These are phyloP conservation scores for Polyporus arcularius DNA, from an alignment of 768 basidiomycete species.

Conservation along the genomic window DNA sequence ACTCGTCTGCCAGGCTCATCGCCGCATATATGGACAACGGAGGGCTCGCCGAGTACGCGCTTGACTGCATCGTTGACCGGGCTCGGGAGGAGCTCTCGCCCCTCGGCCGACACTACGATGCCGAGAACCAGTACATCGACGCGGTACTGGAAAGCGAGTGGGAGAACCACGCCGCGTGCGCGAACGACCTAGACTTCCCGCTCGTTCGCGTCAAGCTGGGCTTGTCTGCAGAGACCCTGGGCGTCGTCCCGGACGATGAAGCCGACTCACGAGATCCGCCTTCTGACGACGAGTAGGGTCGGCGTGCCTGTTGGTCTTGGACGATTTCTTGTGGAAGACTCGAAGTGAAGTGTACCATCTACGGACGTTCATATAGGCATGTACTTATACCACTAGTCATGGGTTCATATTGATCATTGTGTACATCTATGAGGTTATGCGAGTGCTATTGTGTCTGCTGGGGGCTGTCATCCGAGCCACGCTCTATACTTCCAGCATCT, in stretches of 20 bases:
- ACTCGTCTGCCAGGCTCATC: conserved; percentile 11
- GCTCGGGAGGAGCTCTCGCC: conserved; percentile 29
- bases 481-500: no score
- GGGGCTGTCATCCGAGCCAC: no score
- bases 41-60: conserved; percentile 30
- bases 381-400: no score
- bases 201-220: conserved; percentile 31
- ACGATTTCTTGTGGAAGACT: no score
- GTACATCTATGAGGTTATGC: no score
- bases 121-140: conserved; percentile 23
- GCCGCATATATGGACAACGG: conserved; percentile 28
- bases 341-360: no score
- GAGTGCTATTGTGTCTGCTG: no score
- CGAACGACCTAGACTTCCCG: conserved; percentile 34
- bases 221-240: conserved; percentile 19
- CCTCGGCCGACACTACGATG: conserved; percentile 27
- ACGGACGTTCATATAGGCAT: no score
- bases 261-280: not conserved
- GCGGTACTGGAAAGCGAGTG: conserved; percentile 4
- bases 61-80: conserved; percentile 31
- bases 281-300: conserved; percentile 8
- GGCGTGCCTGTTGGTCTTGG: no score
- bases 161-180: conserved; percentile 27
- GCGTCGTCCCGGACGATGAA: not conserved
- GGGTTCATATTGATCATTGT: no score